Base-by-base conservation (phyloP, 2,329 filamentous ascomycete species). In the Dactylonectria macrodidyma region DNA sequence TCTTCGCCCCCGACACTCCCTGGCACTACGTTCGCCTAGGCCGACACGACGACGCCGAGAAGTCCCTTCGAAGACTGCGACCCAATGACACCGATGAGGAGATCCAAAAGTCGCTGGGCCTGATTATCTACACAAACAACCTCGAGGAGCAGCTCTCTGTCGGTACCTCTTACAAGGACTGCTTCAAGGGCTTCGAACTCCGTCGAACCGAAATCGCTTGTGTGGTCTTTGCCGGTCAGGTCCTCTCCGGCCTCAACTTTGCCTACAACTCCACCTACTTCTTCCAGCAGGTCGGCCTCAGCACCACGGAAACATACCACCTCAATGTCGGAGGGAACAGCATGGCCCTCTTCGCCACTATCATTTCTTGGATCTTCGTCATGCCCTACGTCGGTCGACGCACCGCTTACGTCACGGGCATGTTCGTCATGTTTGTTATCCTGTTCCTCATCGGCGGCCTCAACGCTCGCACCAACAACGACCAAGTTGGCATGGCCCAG, bases 1-100 rank as follows among this genome's bases (percentile, higher is more conserved):
- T 74, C 10, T 82, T 86, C 34, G 83, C 84, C 1, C 86, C 85
- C 0, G 85, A 87, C 62, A 84, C 82, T 1, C 86, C 86, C 0
- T 79, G 84, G 81, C 84, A 82, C 74, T 77, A 82, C 0, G 80
- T 85, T 10, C 79, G 83, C 4, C 68, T 79, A 14, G 79, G 78
- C 0, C 73, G 73, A 5, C 66, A 78, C 7, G 75, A 79, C 0
- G 78, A 79, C 0, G 83, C 84, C 0, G 74, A 79, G 54, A 74
- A 77, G 48, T 75, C 78, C 0, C 57, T 84, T 1, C 67, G 68
- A 16, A 73, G 79, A 8, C 78, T 84, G 0, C 77, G 77, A 34
- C 69, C 72, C 16, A 52, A 57, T 12, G 76, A 62, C 4, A 77
- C 71, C 11, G 75, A 80, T 1, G 75, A 48, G 1, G 68, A 84